phyloP scores from a whole-genome alignment of 2,329 filamentous ascomycete genomes.

The Talaromyces verruculosus region DNA sequence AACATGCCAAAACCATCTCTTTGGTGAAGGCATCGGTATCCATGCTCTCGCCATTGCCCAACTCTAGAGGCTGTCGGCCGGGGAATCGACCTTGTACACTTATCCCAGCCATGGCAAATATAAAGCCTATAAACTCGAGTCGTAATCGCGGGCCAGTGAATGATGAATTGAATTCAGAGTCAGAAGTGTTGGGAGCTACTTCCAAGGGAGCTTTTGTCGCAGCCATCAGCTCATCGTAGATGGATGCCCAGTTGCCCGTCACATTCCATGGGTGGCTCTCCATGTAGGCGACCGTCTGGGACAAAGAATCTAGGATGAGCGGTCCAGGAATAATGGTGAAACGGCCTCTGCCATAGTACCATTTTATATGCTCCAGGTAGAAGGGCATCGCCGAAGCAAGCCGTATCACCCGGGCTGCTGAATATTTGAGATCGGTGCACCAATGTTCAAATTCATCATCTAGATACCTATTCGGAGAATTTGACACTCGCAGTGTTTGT shows the following conservation, averaged over 20 bases:
- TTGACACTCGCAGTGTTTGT: background rate
- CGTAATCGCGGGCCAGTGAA: slow-evolving; percentile 18
- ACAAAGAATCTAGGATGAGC: background rate
- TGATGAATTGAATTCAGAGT: background rate
- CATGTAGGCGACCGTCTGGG: background rate
- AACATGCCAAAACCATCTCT: slow-evolving; percentile 25
- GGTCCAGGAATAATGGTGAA: background rate
- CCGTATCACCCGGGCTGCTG: background rate
- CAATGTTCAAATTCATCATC: background rate
- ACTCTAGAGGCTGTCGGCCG: background rate
- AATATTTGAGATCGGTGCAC: background rate
- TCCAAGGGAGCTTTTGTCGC: background rate
- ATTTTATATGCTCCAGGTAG: background rate
- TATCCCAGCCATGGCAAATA: slow-evolving; percentile 25
- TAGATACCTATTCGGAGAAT: background rate
- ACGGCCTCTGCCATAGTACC: background rate
- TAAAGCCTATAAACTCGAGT: slow-evolving; percentile 27
- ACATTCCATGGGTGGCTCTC: background rate
- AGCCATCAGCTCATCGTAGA: background rate
- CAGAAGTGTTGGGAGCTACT: background rate
- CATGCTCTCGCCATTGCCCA: slow-evolving; percentile 11
- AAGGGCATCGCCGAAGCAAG: slow-evolving; percentile 3
- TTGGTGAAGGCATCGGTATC: slow-evolving; percentile 21
- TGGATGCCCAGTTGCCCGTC: background rate
- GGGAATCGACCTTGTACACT: slow-evolving; percentile 2